Conservation (phyloP, 192 early-diverging fungal species). For the Coemansia sp. region DNA sequence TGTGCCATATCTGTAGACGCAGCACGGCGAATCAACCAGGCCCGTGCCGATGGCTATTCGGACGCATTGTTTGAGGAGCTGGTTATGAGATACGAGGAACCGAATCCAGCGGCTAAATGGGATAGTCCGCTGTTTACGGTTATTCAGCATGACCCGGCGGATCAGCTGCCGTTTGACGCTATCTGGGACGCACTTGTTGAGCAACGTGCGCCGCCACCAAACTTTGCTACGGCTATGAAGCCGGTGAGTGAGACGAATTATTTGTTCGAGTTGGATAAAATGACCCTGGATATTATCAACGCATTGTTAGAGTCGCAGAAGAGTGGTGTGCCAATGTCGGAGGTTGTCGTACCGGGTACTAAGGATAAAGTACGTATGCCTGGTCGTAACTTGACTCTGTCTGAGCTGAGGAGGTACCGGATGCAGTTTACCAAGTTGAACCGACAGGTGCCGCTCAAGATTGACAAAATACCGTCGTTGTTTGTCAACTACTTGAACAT, state of each 20-base stretch:
- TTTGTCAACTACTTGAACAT: conserved; percentile 96
- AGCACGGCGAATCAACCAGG: conserved; percentile 62
- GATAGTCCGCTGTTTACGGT: conserved; percentile 95
- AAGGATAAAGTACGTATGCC: conserved; percentile 61
- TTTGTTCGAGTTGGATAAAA: conserved; percentile 85
- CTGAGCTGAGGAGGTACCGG: conserved; percentile 78
- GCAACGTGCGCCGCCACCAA: conserved; percentile 76
- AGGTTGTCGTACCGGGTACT: conserved; percentile 64
- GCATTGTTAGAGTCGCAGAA: conserved; percentile 79
- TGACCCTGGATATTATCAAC: conserved; percentile 78
- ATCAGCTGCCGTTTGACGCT: conserved; percentile 61
- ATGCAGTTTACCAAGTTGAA: conserved; percentile 90
- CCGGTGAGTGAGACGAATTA: conserved; percentile 91
- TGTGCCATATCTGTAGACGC: conserved; percentile 61
- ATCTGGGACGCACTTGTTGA: conserved; percentile 79
- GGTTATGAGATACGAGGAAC: conserved; percentile 91
- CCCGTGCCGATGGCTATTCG: conserved; percentile 53
- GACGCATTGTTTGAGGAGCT: conserved; percentile 72
- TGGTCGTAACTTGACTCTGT: conserved; percentile 69
- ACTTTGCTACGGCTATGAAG: conserved; percentile 88
- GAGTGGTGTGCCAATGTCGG: conserved; percentile 59
- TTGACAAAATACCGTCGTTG: conserved; percentile 71
- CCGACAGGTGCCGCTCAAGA: conserved; percentile 75
- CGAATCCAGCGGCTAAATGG: conserved; percentile 88
- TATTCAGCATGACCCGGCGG: conserved; percentile 66